Evolutionary conservation across 2,329 filamentous ascomycete genomes (phyloP), one percentile per base, ranked within the genome.

Genomic region (Chrysosporium queenslandicum): DNA sequence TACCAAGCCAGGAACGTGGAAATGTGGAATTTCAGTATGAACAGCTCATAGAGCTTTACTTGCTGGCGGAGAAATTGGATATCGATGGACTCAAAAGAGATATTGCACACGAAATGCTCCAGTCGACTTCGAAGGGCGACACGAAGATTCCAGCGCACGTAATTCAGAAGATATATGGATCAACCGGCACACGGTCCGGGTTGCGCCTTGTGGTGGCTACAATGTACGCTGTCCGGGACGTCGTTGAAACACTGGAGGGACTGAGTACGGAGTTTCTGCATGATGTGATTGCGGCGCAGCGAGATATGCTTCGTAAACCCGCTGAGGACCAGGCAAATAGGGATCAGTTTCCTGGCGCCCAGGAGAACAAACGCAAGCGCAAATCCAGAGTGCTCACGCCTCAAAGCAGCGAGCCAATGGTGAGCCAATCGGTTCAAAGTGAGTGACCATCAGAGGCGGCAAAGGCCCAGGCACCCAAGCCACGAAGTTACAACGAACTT

Each of bases 41-140:
- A 16, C 16, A 30, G 23, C 18, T 53, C 9, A 46, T 43, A 14
- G 30, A 39, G 11, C n/a, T 53, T 6, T 53, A 53, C 20, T 37
- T 20, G 29, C 23, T 53, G 8, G 52, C 29, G 20, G 46, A 53
- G n/a, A 50, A 45, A 3, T 2, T 53, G 20, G 46, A 29, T n/a
- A n/a, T n/a, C n/a, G 2, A 46, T 25, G 20, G 36, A 37, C 25
- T 32, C 34, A 18, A 8, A 12, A 23, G 16, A 6, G 25, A 49
- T 14, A 21, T 49, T 8, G 46, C 8, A 6, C 4, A n/a, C 3
- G 16, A 16, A 18, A 12, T 43, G 21, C 14, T 27, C 4, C 8
- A 8, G 16, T 27, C 6, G 9, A 2, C 12, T 16, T 43, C 40
- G 16, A 16, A 30, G 9, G 5, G 20, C 3, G 8, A 20, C 12